Percentiles rank a stretch among this genome's conserved stretches.
Evolutionary conservation across 495 filamentous ascomycete genomes (phyloP).

Genomic region (Neurospora pannonica): DNA sequence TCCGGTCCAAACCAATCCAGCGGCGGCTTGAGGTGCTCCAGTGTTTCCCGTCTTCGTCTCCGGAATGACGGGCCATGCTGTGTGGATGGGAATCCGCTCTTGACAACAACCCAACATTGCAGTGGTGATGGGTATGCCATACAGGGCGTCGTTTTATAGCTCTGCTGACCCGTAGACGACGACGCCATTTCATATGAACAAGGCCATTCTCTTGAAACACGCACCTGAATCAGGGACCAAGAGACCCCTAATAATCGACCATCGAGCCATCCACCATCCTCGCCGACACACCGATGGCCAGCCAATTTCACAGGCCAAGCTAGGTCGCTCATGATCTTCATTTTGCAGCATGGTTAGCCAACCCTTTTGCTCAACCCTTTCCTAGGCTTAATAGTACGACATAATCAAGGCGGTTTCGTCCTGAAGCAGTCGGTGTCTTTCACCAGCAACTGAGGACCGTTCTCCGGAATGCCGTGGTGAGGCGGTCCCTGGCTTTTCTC

Average conservation of each 20-base stretch:
- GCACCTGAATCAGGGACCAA: neutral
- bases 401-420: neutral
- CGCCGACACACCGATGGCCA: neutral
- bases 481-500: conserved; percentile 1
- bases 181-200: neutral
- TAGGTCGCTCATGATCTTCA: neutral
- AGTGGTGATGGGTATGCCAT: neutral
- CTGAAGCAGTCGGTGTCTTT: conserved; percentile 8
- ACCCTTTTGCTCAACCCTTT: neutral
- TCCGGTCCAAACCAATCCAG: neutral
- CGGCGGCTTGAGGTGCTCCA: neutral
- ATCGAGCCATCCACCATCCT: neutral
- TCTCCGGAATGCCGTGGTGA: conserved; percentile 4
- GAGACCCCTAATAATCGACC: neutral
- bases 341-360: neutral
- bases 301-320: neutral
- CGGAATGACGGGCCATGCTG: conserved; percentile 18
- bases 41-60: conserved; percentile 10
- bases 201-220: neutral
- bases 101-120: neutral
- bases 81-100: neutral
- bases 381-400: neutral
- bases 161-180: neutral
- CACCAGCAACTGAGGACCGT: conserved; percentile 20
- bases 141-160: conserved; percentile 2